Evolutionary conservation across 805 yeast species (phyloP).

Genomic region (Zygoascus biomembranicola): DNA sequence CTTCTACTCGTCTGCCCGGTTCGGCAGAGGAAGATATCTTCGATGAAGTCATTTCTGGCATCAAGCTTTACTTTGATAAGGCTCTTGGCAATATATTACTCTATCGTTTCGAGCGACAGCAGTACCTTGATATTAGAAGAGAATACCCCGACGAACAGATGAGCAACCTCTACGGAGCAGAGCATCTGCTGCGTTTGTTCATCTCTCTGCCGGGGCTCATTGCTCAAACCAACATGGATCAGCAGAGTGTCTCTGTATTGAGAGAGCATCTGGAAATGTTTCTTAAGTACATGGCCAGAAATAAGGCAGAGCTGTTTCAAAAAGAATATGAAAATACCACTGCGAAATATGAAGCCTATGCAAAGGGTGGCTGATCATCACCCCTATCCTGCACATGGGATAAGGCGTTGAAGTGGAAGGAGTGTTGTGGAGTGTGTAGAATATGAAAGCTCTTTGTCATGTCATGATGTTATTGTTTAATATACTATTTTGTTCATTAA

Average conservation of each 20-base stretch:
- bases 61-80: slow-evolving; percentile 50
- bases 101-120: slow-evolving; percentile 71
- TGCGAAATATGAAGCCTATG: slow-evolving; percentile 37
- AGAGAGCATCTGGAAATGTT: slow-evolving; percentile 48
- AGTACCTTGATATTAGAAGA: slow-evolving; percentile 46
- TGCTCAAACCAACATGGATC: slow-evolving; percentile 71
- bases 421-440: not conserved
- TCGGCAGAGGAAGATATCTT: slow-evolving; percentile 42
- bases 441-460: not conserved
- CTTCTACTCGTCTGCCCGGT: slow-evolving; percentile 21
- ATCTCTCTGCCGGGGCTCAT: slow-evolving; percentile 78
- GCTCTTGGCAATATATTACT: slow-evolving; percentile 60
- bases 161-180: slow-evolving; percentile 62
- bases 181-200: slow-evolving; percentile 71
- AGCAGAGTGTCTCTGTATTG: slow-evolving; percentile 52
- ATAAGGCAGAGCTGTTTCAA: slow-evolving; percentile 33
- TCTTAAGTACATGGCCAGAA: slow-evolving; percentile 41
- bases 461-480: not conserved
- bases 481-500: not conserved
- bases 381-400: not conserved
- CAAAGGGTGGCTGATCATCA: slow-evolving; percentile 18
- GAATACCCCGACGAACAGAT: slow-evolving; percentile 30
- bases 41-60: slow-evolving; percentile 63
- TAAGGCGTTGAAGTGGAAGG: not conserved
- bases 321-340: slow-evolving; percentile 43